Percentiles rank a stretch among this genome's conserved stretches.
Evolutionary conservation across 495 filamentous ascomycete genomes (phyloP).

Genomic region (Lasiosphaeria miniovina): DNA sequence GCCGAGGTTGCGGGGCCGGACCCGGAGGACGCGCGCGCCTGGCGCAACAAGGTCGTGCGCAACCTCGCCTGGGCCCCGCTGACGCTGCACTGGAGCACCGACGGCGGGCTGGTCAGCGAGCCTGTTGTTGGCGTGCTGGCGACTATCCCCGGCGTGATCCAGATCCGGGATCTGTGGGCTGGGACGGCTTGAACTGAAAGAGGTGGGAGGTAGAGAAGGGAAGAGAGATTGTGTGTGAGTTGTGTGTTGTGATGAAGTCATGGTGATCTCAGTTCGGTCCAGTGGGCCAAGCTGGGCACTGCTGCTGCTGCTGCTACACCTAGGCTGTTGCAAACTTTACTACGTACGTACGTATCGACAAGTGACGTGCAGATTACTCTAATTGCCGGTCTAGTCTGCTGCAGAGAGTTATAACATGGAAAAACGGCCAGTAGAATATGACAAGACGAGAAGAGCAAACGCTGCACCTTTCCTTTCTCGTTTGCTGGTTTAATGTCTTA

Average conservation of each 20-base stretch:
- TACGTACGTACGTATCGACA: too few relatives aligned
- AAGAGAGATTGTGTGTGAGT: not conserved
- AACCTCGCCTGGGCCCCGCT: conserved; percentile 57
- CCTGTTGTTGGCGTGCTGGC: conserved; percentile 61
- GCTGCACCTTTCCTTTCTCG: not conserved
- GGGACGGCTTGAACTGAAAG: conserved; percentile 1
- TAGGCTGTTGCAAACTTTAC: too few relatives aligned
- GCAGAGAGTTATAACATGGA: not conserved
- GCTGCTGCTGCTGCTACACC: too few relatives aligned
- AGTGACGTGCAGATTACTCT: too few relatives aligned
- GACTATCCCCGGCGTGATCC: conserved; percentile 61
- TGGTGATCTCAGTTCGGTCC: not conserved
- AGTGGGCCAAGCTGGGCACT: too few relatives aligned
- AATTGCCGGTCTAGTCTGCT: too few relatives aligned
- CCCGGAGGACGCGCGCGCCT: conserved; percentile 39
- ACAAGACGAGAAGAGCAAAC: not conserved
- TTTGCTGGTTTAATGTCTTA: not conserved
- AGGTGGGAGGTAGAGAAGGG: too few relatives aligned
- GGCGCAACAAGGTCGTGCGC: conserved; percentile 44
- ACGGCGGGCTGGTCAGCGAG: conserved; percentile 62
- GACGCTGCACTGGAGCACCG: conserved; percentile 77
- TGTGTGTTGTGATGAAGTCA: not conserved
- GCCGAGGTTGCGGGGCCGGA: conserved; percentile 41
- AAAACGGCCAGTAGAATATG: not conserved
- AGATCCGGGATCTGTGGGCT: conserved; percentile 65